These are phyloP conservation scores for Cydonia oblonga DNA, from an alignment of 331 rosid species.

Conservation along the genomic window DNA sequence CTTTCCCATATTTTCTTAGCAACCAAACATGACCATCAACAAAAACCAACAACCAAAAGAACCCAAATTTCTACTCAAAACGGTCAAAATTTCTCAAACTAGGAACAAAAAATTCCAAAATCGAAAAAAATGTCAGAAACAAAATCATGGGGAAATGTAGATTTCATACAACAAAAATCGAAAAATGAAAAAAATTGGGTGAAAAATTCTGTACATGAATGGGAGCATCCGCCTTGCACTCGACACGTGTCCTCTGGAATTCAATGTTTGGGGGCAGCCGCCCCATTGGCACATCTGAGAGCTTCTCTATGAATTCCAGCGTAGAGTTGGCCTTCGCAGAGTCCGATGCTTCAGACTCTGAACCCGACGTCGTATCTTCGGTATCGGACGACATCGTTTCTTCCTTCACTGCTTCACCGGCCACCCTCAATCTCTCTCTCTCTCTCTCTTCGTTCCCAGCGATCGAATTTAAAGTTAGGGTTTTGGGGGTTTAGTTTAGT, in stretches of 20 bases:
- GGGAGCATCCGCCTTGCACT: constrained; percentile 78
- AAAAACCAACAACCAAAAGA: neutral
- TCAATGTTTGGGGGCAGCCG: constrained; percentile 58
- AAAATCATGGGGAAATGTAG: neutral
- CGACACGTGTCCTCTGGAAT: constrained; percentile 57
- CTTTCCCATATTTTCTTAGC: neutral
- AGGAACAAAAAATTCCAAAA: neutral
- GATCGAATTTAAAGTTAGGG: neutral
- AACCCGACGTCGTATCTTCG: constrained; percentile 16
- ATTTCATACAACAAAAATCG: neutral
- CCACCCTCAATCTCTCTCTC: constrained; percentile 2
- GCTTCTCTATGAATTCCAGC: constrained; percentile 33
- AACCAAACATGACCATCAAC: neutral
- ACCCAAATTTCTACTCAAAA: neutral
- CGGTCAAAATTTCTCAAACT: neutral
- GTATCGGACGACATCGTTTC: constrained; percentile 13
- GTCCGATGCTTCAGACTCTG: constrained; percentile 14
- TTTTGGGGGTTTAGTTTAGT: neutral
- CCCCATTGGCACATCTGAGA: constrained; percentile 53
- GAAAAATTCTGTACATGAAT: constrained; percentile 33
- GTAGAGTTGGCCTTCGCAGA: constrained; percentile 20
- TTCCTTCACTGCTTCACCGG: constrained; percentile 7
- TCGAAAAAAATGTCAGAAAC: neutral
- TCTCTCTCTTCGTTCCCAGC: neutral
- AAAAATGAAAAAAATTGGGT: neutral